Evolutionary conservation across 2,329 filamentous ascomycete species (phyloP).

Genomic region (Fusarium euwallaceae): DNA sequence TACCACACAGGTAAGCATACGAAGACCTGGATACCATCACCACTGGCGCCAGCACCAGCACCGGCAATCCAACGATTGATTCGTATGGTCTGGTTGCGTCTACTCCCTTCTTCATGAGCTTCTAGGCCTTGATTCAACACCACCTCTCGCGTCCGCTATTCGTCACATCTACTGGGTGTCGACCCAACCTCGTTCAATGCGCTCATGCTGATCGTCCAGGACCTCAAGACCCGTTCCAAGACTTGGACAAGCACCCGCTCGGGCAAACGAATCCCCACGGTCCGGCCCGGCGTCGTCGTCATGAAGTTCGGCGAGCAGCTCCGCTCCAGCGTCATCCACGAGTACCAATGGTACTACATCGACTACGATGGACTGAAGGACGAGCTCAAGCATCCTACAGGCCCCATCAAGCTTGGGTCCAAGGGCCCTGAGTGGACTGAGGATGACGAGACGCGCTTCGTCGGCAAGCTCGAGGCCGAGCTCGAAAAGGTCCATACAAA

Average conservation of each 20-base stretch:
- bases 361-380: conserved; percentile 94
- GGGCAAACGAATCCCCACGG: conserved; percentile 47
- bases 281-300: conserved; percentile 67
- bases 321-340: conserved; percentile 93
- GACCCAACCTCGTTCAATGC: conserved; percentile 34
- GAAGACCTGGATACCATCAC: conserved; percentile 4
- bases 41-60: conserved; percentile 1
- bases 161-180: conserved; percentile 22
- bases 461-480: conserved; percentile 87
- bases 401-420: conserved; percentile 58
- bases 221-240: conserved; percentile 59
- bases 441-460: conserved; percentile 91
- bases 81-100: conserved; percentile 18
- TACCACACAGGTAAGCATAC: conserved; percentile 37
- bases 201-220: conserved; percentile 67
- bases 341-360: conserved; percentile 99
- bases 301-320: conserved; percentile 97
- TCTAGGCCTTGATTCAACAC: background rate
- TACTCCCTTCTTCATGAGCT: conserved; percentile 1
- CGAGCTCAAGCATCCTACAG: conserved; percentile 81
- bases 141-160: conserved; percentile 2
- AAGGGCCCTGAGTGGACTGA: conserved; percentile 81
- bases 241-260: conserved; percentile 56
- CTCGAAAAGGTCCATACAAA: conserved; percentile 98
- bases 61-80: conserved; percentile 13